Evolutionary conservation across 306 rosid species (phyloP).

Genomic region (Prunus mira): DNA sequence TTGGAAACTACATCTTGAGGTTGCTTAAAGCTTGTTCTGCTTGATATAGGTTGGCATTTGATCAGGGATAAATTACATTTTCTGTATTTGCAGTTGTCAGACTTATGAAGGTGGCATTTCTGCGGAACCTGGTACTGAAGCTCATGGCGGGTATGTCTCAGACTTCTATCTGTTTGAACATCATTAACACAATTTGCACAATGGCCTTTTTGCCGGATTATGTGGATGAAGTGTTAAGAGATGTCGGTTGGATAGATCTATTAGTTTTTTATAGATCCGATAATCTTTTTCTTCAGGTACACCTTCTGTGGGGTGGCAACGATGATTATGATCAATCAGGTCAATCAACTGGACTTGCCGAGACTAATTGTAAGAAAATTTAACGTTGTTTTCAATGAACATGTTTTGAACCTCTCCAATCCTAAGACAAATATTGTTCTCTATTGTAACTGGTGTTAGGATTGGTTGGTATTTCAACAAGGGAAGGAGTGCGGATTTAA

Average conservation of each 20-base stretch:
- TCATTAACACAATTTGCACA: too few species aligned
- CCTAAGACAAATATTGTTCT: too few species aligned
- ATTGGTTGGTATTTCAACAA: background rate
- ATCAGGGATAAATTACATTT: too few species aligned
- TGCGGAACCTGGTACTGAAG: background rate
- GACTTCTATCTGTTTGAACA: too few species aligned
- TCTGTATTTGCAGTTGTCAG: background rate
- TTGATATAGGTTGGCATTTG: too few species aligned
- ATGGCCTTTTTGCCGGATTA: too few species aligned
- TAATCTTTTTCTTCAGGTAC: background rate
- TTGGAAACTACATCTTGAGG: slow-evolving; percentile 20
- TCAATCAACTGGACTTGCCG: background rate
- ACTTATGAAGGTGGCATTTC: background rate
- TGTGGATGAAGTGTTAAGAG: too few species aligned
- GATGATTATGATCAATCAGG: background rate
- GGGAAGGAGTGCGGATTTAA: background rate
- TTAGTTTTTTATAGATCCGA: background rate
- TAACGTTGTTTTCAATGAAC: background rate
- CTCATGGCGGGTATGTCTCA: background rate
- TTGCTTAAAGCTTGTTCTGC: background rate
- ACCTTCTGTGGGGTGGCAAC: background rate
- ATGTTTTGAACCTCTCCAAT: background rate
- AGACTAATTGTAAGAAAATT: background rate
- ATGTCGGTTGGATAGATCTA: too few species aligned
- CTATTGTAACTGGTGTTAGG: background rate